A percentile compares a stretch with the other conserved stretches of the same genome.
Conservation (phyloP, 2,329 filamentous ascomycete genomes). For the Verticillium klebahnii region DNA sequence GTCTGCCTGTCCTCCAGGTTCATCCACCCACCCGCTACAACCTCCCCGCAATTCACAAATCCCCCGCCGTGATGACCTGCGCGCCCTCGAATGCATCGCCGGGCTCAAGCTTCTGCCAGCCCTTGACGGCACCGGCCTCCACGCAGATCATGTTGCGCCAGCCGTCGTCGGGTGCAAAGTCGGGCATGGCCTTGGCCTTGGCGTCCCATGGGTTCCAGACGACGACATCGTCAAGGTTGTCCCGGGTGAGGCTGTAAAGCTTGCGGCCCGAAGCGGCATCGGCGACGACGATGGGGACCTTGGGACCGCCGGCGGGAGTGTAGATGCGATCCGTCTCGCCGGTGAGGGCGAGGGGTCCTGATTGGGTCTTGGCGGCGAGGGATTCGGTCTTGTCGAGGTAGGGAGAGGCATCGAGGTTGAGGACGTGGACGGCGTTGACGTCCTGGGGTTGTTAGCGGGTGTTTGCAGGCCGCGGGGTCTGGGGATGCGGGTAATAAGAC, state of each 20-base stretch:
- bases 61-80: constrained; percentile 40
- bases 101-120: constrained; percentile 80
- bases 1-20: not conserved
- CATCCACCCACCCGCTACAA: not conserved
- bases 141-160: constrained; percentile 94
- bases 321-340: constrained; percentile 88
- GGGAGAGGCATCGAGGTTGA: constrained; percentile 68
- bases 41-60: constrained; percentile 1
- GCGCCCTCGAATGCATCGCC: constrained; percentile 64
- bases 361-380: constrained; percentile 59
- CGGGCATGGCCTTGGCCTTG: constrained; percentile 74
- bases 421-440: constrained; percentile 67
- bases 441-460: constrained; percentile 52
- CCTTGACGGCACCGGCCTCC: constrained; percentile 79
- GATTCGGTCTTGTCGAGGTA: constrained; percentile 83
- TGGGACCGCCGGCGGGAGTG: constrained; percentile 60
- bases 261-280: constrained; percentile 53
- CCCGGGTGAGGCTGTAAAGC: constrained; percentile 70
- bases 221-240: constrained; percentile 82
- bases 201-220: constrained; percentile 97
- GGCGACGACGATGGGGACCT: constrained; percentile 52
- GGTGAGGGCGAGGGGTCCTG: constrained; percentile 62
- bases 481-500: constrained; percentile 16
- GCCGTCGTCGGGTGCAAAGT: constrained; percentile 85
- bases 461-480: not conserved